Evolutionary conservation across 2,329 filamentous ascomycete genomes (phyloP).

Genomic region (Aspergillus sp.): DNA sequence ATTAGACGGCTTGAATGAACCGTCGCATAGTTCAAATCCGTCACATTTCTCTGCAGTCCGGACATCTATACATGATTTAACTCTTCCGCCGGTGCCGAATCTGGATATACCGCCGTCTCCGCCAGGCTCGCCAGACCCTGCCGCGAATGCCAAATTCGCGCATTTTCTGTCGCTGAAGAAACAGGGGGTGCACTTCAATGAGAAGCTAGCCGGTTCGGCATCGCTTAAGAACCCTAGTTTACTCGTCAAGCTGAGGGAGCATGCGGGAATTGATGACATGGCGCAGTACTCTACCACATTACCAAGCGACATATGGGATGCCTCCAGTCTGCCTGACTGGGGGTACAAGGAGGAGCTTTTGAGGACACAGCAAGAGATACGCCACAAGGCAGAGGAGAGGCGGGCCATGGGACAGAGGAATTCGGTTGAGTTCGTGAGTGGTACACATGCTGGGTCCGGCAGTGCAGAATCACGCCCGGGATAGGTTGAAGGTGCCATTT

Average conservation of each 20-base stretch:
- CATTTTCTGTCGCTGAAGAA: constrained; percentile 54
- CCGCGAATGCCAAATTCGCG: constrained; percentile 47
- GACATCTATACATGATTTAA: constrained; percentile 47
- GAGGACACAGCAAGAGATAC: constrained; percentile 32
- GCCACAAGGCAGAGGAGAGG: constrained; percentile 26
- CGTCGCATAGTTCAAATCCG: constrained; percentile 12
- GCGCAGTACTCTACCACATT: constrained; percentile 47
- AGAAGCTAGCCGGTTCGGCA: constrained; percentile 48
- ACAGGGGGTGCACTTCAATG: constrained; percentile 55
- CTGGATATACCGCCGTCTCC: constrained; percentile 38
- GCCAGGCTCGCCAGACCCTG: constrained; percentile 35
- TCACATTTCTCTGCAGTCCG: constrained; percentile 44
- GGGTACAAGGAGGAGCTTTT: constrained; percentile 40
- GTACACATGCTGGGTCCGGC: constrained; percentile 4
- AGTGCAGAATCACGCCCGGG: too few relatives aligned
- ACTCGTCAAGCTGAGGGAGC: constrained; percentile 47
- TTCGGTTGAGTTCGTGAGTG: constrained; percentile 33
- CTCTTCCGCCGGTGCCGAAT: constrained; percentile 38
- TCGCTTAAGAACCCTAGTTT: constrained; percentile 52
- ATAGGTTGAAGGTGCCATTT: too few relatives aligned
- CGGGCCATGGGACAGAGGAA: constrained; percentile 24
- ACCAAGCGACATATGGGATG: constrained; percentile 32
- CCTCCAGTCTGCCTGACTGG: constrained; percentile 29
- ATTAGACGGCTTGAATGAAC: constrained; percentile 7
- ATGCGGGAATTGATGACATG: constrained; percentile 45